Evolutionary conservation across 345 rosid species (phyloP).

Genomic region (Raphanus raphanistrum): DNA sequence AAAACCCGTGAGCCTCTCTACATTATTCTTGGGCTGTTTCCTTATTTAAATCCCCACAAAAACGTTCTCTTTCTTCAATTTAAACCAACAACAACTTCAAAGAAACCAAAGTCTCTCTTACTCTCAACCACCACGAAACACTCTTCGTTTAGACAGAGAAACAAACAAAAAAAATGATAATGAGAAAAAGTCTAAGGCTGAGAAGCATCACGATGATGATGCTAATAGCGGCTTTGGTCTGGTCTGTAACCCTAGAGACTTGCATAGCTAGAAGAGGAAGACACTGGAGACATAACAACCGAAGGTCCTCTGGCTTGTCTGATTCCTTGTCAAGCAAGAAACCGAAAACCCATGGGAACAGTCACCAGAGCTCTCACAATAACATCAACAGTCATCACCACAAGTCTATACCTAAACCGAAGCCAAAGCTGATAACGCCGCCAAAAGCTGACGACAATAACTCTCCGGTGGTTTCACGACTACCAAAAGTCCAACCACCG

Average conservation of each 20-base stretch:
- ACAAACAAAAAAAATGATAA: conserved; percentile 15
- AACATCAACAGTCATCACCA: conserved; percentile 27
- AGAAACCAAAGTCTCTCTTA: conserved; percentile 19
- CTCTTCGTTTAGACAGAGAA: conserved; percentile 14
- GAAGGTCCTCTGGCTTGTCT: conserved; percentile 29
- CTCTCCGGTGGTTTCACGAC: conserved; percentile 40
- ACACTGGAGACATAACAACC: conserved; percentile 65
- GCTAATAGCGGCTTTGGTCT: conserved; percentile 55
- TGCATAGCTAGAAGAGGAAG: conserved; percentile 87
- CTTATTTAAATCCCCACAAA: conserved; percentile 49
- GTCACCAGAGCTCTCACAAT: conserved; percentile 32
- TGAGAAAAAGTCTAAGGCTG: conserved; percentile 44
- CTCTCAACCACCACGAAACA: conserved; percentile 17
- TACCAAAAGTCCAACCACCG: conserved; percentile 43
- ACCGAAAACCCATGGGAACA: conserved; percentile 44
- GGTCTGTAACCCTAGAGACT: conserved; percentile 62
- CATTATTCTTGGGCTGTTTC: conserved; percentile 36
- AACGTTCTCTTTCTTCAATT: conserved; percentile 31
- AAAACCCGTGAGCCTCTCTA: conserved; percentile 43
- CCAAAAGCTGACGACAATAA: conserved; percentile 7
- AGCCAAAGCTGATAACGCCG: conserved; percentile 38
- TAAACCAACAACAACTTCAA: not conserved
- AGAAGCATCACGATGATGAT: conserved; percentile 59
- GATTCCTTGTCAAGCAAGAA: conserved; percentile 61
- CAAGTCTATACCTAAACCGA: conserved; percentile 49